Conservation (phyloP, 148 eudicot genomes). For the Euryodendron excelsum region DNA sequence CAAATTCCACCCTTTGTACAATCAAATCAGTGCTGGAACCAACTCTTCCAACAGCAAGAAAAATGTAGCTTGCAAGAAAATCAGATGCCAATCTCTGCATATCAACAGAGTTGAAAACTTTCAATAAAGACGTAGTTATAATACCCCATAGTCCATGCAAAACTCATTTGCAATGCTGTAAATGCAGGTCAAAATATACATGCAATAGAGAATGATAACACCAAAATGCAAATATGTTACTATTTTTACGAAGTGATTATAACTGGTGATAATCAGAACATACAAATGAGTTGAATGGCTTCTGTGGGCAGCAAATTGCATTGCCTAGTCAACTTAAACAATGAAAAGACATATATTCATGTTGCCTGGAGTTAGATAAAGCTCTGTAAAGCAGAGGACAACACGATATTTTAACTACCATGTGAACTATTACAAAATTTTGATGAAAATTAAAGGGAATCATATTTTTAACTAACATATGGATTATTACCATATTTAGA, state of each 20-base stretch:
- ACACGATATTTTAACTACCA: too few species aligned
- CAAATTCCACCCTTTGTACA: conserved; percentile 58
- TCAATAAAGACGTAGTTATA: neutral
- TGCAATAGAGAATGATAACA: neutral
- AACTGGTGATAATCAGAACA: too few species aligned
- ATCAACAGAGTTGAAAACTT: conserved; percentile 3
- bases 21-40: conserved; percentile 61
- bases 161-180: too few species aligned
- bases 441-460: too few species aligned
- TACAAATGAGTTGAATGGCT: too few species aligned
- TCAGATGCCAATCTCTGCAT: conserved; percentile 59
- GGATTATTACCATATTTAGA: neutral
- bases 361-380: too few species aligned
- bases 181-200: neutral
- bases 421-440: too few species aligned
- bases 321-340: neutral
- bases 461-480: neutral
- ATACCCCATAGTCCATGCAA: neutral
- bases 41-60: conserved; percentile 62
- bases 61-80: conserved; percentile 48
- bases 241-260: too few species aligned
- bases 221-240: too few species aligned
- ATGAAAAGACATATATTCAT: neutral
- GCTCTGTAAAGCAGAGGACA: too few species aligned
- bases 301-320: neutral